Evolutionary conservation across 78 protist genomes (phyloP).

Genomic region (Tieghemostelium lacteum): DNA sequence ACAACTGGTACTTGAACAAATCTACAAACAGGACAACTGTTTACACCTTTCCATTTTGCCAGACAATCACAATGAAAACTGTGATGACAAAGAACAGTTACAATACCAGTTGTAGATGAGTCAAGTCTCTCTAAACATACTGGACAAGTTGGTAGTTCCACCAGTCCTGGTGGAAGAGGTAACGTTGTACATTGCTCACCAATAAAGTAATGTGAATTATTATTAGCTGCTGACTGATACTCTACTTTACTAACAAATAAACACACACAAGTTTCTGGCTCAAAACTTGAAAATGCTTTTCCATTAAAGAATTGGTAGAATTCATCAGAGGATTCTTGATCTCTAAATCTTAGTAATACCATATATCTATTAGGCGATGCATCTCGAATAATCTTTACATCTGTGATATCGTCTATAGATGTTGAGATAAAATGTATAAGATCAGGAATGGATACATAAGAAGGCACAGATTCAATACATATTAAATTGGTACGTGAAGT

Average conservation of each 20-base stretch:
- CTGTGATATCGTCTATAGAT: slow-evolving; percentile 15
- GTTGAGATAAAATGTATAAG: slow-evolving; percentile 39
- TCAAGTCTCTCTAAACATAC: slow-evolving; percentile 94
- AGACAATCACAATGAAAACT: slow-evolving; percentile 88
- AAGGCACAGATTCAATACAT: slow-evolving; percentile 74
- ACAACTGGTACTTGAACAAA: slow-evolving; percentile 77
- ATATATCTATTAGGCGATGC: slow-evolving; percentile 86
- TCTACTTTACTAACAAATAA: slow-evolving; percentile 55
- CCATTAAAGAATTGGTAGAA: slow-evolving; percentile 83
- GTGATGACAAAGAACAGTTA: slow-evolving; percentile 94
- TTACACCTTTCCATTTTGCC: slow-evolving; percentile 71
- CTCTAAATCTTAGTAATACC: slow-evolving; percentile 66
- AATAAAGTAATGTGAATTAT: neutral
- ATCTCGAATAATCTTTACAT: slow-evolving; percentile 74
- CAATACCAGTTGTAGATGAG: slow-evolving; percentile 82
- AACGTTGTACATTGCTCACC: neutral
- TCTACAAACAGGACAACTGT: slow-evolving; percentile 88
- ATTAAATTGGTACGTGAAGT: slow-evolving; percentile 42
- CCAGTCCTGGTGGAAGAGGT: neutral
- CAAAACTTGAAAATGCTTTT: slow-evolving; percentile 82
- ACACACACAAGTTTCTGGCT: slow-evolving; percentile 64
- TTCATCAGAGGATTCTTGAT: slow-evolving; percentile 64
- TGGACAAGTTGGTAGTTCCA: slow-evolving; percentile 94
- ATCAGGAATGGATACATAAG: slow-evolving; percentile 75
- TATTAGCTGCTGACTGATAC: slow-evolving; percentile 19